Conservation (phyloP, 1,284 basidiomycete genomes). For the Pseudozyma thailandica region DNA sequence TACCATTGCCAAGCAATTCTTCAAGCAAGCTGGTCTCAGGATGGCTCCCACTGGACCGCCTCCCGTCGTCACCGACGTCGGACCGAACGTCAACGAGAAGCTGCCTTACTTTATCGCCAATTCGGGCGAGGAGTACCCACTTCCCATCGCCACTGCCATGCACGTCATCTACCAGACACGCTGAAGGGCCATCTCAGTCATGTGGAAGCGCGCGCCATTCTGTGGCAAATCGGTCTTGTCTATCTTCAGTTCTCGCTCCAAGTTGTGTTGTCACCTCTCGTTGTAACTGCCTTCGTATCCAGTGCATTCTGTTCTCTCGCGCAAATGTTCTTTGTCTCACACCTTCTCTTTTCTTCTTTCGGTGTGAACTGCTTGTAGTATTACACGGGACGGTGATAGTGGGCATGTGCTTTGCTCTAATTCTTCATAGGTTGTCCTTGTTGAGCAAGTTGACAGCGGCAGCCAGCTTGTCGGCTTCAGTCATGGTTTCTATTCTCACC, state of each 20-base stretch:
- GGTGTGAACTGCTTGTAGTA: too few species aligned
- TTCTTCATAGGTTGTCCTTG: neutral
- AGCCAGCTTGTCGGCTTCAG: conserved; percentile 28
- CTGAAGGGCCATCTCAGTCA: neutral
- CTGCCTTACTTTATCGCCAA: conserved; percentile 41
- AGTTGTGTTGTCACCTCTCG: neutral
- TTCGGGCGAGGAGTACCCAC: conserved; percentile 33
- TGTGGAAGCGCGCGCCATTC: neutral
- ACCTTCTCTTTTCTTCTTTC: too few species aligned
- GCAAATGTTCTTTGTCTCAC: neutral
- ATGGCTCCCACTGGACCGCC: conserved; percentile 43
- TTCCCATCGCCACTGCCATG: conserved; percentile 47
- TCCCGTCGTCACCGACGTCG: conserved; percentile 31
- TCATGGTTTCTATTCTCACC: conserved; percentile 1
- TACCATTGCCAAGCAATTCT: conserved; percentile 45
- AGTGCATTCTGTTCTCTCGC: neutral
- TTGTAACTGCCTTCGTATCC: neutral
- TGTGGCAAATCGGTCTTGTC: neutral
- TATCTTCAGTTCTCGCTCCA: neutral
- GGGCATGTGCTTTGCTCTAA: too few species aligned
- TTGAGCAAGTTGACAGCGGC: conserved; percentile 9
- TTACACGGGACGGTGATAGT: too few species aligned
- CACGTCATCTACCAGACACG: conserved; percentile 39
- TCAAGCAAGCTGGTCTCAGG: conserved; percentile 33
- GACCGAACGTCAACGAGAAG: conserved; percentile 28